Base-by-base conservation (phyloP, 2,329 filamentous ascomycete species). In the Tolypocladium amazonense region DNA sequence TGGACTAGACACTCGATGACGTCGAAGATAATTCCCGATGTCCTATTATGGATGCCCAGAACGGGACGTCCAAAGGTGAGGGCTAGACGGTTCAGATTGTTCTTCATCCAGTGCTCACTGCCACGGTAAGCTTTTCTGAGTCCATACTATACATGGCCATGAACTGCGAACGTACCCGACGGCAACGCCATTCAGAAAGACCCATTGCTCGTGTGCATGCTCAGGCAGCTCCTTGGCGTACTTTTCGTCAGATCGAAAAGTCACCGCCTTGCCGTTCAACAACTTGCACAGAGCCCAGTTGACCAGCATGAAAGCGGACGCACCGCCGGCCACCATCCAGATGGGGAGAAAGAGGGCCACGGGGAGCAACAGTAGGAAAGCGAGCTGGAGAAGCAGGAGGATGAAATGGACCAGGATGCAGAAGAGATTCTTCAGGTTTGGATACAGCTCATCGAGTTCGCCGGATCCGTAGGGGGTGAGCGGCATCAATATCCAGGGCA, bases 1-100 rank as follows among this genome's bases (percentile, higher is more conserved):
- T 94, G 89, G 62, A 93, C 77, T 14, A 94, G 76, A 65, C 89
- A 92, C 72, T 94, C 87, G 33, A 92, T 71, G 1, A 92, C 76
- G 65, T 94, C 90, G 63, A 92, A 90, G 20, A 92, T 69, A 56
- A 92, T 81, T 2, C 90, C 90, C 1, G 77, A 84, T 63, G 88
- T 93, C 62, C 80, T 81, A 69, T 92, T 93, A 66, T 92, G 90
- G 15, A 93, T 84, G 33, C 89, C 89, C 0, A 85, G 77, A 5
- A 93, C 75, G 0, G 84, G 87, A 1, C 89, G 82, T 41, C 85
- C 82, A 69, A 93, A 93, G 0, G 87, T 91, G 55, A 86, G 72
- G 0, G 88, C 84, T 5, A 93, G 76, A 1, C 87, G 82, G 69
- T 92, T 83, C 62, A 92, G 75, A 65, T 90, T 92, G 62, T 76